These are phyloP conservation scores for Cryphonectria carpinicola DNA, from an alignment of 2,329 filamentous ascomycete species.

Conservation along the genomic window DNA sequence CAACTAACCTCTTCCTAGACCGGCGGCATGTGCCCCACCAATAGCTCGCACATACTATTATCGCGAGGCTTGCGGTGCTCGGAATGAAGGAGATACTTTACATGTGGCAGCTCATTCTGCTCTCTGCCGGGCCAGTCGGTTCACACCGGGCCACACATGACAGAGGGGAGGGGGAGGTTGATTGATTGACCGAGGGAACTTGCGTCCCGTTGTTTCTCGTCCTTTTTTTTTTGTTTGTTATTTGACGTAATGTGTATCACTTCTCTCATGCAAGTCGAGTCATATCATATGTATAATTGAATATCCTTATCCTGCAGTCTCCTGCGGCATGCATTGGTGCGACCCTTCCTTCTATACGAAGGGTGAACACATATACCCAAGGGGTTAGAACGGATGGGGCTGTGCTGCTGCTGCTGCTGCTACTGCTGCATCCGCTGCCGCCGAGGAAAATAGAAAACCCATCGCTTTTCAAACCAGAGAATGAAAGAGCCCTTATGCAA, in stretches of 20 bases:
- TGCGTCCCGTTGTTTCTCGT: background rate
- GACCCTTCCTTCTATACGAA: background rate
- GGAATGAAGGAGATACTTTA: background rate
- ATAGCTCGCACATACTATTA: background rate
- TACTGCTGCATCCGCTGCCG: no score
- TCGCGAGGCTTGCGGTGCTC: background rate
- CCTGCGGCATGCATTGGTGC: background rate
- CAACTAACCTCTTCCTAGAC: background rate
- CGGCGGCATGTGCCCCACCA: no score
- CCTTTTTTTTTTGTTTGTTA: background rate
- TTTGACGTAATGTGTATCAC: background rate
- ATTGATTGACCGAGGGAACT: background rate
- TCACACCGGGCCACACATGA: background rate
- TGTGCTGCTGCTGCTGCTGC: background rate
- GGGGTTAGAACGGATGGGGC: background rate
- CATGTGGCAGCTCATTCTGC: background rate
- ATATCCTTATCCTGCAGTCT: background rate
- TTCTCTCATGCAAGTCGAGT: background rate
- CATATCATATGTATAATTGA: background rate
- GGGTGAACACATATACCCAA: background rate
- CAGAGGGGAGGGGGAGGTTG: background rate
- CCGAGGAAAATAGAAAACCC: background rate
- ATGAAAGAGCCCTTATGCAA: slow-evolving; percentile 54
- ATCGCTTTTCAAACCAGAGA: background rate
- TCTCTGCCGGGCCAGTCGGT: background rate